Base-by-base conservation (phyloP, 306 rosid genomes). In the Quercus gilva region DNA sequence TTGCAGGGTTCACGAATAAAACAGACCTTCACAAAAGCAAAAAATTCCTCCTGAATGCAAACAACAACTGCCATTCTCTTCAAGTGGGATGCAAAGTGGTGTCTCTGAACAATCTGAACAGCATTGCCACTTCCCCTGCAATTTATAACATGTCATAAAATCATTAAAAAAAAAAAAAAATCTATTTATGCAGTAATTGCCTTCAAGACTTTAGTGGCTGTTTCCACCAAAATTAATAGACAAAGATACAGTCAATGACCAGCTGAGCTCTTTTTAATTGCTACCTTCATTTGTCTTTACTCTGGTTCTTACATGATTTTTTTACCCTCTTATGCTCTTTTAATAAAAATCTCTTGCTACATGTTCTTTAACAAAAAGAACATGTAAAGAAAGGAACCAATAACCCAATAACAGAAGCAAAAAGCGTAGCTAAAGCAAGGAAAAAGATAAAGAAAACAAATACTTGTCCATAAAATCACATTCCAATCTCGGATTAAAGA, bases 31-130 rank as follows among this genome's bases (percentile, higher is more conserved):
- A 95, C 97, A 88, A 95, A 95, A 80, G 98, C 88, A 2, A 90
- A 88, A 91, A 91, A 95, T 35, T 85, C 92, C 76, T 95, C 99
- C 81, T 93, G 92, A 84, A 91, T 88, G 83, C 97, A 98, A 78
- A 95, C 99, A 84, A 95, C 82, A 78, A 89, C 99, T 61, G 99
- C 92, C 99, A 95, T 95, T 82, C 99, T 88, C 86, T 95, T 95
- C 82, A 95, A 87, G 75, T 95, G 85, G 78, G 99, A 95, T 41
- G 99, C 96, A 82, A 95, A 95, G 87, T 95, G 99, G 86, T 91
- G 91, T 74, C 99, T 90, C 84, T 93, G 99, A 84, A 95, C 89
- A 89, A 95, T 95, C 88, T 90, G 99, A 73, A 95, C 99, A 31
- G 94, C 87, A 33, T 87, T 43, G 49, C 98, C 98, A 85, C 76